phyloP scores from a whole-genome alignment of 2,329 filamentous ascomycete genomes.

The Polytolypa hystricis region DNA sequence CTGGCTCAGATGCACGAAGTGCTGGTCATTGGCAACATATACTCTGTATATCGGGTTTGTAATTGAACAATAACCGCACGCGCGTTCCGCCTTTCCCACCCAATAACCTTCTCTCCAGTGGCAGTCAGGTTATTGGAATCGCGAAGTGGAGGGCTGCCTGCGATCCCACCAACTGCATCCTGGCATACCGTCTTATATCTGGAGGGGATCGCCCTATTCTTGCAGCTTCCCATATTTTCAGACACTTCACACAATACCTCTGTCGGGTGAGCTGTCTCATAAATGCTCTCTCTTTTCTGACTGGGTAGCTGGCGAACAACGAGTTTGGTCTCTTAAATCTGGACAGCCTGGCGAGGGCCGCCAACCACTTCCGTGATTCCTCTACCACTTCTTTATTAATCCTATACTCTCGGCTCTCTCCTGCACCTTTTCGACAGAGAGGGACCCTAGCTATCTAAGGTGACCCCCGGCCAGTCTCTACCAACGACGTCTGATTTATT shows the following conservation, averaged over 20 bases:
- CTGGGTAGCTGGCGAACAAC: not conserved
- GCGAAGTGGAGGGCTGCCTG: slow-evolving; percentile 4
- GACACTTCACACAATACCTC: not conserved
- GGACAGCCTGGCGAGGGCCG: no score
- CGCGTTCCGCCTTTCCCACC: slow-evolving; percentile 11
- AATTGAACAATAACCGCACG: slow-evolving; percentile 12
- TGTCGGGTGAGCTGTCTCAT: not conserved
- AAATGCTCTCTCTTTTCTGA: not conserved
- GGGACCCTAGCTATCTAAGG: no score
- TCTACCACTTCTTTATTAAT: no score
- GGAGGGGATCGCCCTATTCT: not conserved
- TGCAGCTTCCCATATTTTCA: not conserved
- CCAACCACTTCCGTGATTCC: no score
- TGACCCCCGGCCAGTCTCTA: no score
- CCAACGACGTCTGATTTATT: no score
- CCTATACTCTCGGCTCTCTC: no score
- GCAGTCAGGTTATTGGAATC: slow-evolving; percentile 10
- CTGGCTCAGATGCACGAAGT: slow-evolving; percentile 1
- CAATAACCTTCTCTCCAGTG: slow-evolving; percentile 10
- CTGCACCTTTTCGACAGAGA: no score
- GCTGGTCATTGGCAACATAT: no score
- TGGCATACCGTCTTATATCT: not conserved
- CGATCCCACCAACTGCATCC: slow-evolving; percentile 2
- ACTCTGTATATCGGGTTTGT: slow-evolving; percentile 8
- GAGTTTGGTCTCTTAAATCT: no score